Evolutionary conservation across 2,329 filamentous ascomycete genomes (phyloP).

Genomic region (Lasiodiplodia sp.): DNA sequence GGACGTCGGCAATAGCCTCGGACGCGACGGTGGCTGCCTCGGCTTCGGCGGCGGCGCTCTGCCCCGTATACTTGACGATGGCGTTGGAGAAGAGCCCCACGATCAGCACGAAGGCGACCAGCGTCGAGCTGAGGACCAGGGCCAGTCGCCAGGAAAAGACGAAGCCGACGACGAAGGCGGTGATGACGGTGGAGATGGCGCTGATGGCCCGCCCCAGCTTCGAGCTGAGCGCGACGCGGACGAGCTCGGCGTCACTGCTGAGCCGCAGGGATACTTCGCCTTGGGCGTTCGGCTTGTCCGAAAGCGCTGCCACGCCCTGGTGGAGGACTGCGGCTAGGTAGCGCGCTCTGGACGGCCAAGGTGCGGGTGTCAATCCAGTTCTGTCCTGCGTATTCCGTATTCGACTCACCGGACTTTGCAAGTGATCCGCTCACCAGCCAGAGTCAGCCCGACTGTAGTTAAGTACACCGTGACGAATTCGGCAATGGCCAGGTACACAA

Average conservation of each 20-base stretch:
- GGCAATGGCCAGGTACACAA: constrained; percentile 45
- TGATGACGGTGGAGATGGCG: constrained; percentile 70
- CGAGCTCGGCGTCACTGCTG: constrained; percentile 89
- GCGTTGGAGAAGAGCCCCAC: background rate
- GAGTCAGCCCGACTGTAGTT: constrained; percentile 85
- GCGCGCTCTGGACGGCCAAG: constrained; percentile 63
- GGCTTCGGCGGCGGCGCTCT: constrained; percentile 68
- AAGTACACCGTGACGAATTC: constrained; percentile 48
- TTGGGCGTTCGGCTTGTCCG: constrained; percentile 79
- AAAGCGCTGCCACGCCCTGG: constrained; percentile 32
- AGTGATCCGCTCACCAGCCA: constrained; percentile 51
- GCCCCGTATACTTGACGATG: constrained; percentile 54
- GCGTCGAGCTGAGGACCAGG: constrained; percentile 13
- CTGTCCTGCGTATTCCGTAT: too few species aligned
- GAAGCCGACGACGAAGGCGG: constrained; percentile 67
- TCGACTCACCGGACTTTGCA: constrained; percentile 47
- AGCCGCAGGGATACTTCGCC: constrained; percentile 93
- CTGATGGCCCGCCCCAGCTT: constrained; percentile 68
- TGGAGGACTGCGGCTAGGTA: constrained; percentile 66
- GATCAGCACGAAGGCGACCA: constrained; percentile 17
- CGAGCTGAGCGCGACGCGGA: constrained; percentile 80
- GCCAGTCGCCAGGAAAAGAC: constrained; percentile 19
- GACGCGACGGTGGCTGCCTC: constrained; percentile 45
- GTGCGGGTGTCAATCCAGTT: background rate
- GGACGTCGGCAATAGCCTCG: constrained; percentile 3